Base-by-base conservation (phyloP, 2,329 filamentous ascomycete species). In the Epichloe hybrida region DNA sequence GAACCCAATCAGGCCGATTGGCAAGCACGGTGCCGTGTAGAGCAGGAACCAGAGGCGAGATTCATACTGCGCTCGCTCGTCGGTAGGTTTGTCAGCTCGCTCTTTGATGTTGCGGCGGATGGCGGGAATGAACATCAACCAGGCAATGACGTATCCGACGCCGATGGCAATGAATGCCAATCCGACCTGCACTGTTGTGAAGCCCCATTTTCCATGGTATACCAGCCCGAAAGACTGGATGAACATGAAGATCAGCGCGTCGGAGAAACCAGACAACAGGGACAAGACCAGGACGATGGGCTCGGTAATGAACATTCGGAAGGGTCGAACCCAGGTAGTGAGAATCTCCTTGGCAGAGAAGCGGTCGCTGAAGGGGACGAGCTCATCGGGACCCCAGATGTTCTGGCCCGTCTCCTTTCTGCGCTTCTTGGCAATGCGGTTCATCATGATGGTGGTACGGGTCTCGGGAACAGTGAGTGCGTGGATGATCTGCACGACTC, bases 171-270 rank as follows among this genome's bases (percentile, higher is more conserved):
- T 73, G 62, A 87, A 84, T 0, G 77, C 65, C 21, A 85, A 68
- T 0, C 81, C 81, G 2, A 80, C 66, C 8, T 73, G 65, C 2
- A 81, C 65, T 7, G 74, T 72, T 20, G 66, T 66, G 57, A 88
- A 88, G 43, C 67, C 59, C 81, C 82, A 88, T 59, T 86, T 80
- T 4, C 52, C 52, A 15, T 70, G 65, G 58, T 86, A 85, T 2
- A 88, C 83, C 2, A 86, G 71, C 0, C 70, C 66, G 57, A 86
- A 88, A 0, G 80, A 84, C 62, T 88, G 81, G 50, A 88, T 79
- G 62, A 84, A 86, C 72, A 85, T 86, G 70, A 88, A 88, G 66
- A 88, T 87, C 4, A 88, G 75, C 3, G 83, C 83, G 53, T 88
- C 84, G 9, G 77, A 80, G 70, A 88, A 88, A 35, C 84, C 84